Conservation (phyloP, 371 early-diverging fungal genomes). For the Mucor circinelloides region DNA sequence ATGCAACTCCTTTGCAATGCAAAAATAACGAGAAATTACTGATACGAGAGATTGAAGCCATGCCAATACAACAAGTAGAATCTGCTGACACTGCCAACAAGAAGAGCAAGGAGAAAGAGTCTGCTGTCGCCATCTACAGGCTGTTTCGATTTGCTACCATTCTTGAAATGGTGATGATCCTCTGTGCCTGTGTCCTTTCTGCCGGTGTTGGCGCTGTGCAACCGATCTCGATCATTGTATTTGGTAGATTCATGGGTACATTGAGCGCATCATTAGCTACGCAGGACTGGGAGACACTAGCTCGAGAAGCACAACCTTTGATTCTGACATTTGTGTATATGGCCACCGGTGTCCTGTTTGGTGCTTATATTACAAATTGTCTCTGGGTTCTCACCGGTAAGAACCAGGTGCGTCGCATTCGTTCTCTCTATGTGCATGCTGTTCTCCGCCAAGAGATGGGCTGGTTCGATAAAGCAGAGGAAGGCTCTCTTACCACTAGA, state of each 20-base stretch:
- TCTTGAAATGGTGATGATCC: conserved; percentile 59
- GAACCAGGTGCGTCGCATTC: conserved; percentile 45
- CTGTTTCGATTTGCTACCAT: conserved; percentile 71
- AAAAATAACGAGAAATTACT: conserved; percentile 8
- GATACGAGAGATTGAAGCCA: conserved; percentile 21
- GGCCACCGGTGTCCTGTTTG: conserved; percentile 42
- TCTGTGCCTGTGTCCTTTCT: conserved; percentile 19
- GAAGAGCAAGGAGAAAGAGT: conserved; percentile 34
- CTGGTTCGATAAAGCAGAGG: conserved; percentile 84
- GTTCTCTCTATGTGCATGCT: conserved; percentile 64
- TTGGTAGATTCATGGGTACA: conserved; percentile 42
- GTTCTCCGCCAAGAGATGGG: conserved; percentile 89
- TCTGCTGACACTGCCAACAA: conserved; percentile 5
- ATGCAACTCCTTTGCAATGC: not conserved
- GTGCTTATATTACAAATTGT: conserved; percentile 38
- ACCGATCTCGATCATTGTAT: conserved; percentile 41
- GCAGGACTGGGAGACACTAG: conserved; percentile 15
- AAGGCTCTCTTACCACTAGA: conserved; percentile 75
- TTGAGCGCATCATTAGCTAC: conserved; percentile 10
- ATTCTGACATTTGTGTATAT: conserved; percentile 51
- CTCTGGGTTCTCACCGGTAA: conserved; percentile 48
- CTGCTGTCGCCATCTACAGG: conserved; percentile 47
- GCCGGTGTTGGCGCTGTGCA: conserved; percentile 33
- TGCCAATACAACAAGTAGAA: conserved; percentile 12
- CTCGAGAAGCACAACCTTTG: conserved; percentile 17